phyloP scores from a whole-genome alignment of 495 filamentous ascomycete species.

The Penicillium lagena region DNA sequence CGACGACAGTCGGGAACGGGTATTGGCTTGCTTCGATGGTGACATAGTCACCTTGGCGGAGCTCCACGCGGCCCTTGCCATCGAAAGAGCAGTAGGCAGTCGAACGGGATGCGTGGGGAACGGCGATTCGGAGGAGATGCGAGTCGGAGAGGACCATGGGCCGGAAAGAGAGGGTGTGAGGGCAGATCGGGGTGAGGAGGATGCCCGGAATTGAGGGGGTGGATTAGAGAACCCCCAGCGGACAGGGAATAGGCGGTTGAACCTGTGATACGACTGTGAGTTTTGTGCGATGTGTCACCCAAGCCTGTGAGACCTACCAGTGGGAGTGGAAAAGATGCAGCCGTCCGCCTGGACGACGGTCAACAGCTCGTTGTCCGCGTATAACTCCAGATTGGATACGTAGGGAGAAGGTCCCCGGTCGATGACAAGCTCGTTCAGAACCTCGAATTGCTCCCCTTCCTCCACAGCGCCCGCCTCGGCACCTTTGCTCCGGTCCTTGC shows the following conservation, averaged over 20 bases:
- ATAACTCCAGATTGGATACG: conserved; percentile 90
- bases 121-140: conserved; percentile 78
- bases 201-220: conserved; percentile 97
- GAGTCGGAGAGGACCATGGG: conserved; percentile 99
- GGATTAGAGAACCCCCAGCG: conserved; percentile 89
- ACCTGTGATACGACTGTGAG: conserved; percentile 29
- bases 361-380: conserved; percentile 85
- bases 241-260: conserved; percentile 95
- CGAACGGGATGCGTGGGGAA: conserved; percentile 76
- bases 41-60: conserved; percentile 86
- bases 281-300: too few relatives aligned
- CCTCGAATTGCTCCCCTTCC: conserved; percentile 84
- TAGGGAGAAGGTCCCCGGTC: conserved; percentile 96
- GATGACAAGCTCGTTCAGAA: conserved; percentile 95
- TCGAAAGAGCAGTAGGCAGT: conserved; percentile 96
- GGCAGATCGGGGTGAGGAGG: conserved; percentile 94
- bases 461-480: conserved; percentile 48
- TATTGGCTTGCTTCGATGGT: conserved; percentile 91
- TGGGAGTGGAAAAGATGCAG: conserved; percentile 94
- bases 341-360: conserved; percentile 95
- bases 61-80: conserved; percentile 88
- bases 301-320: conserved; percentile 42
- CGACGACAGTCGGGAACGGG: conserved; percentile 89
- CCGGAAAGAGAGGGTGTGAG: conserved; percentile 92
- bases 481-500: conserved; percentile 43